Conservation (phyloP, 2,329 filamentous ascomycete species). For the Colletotrichum falcatum region DNA sequence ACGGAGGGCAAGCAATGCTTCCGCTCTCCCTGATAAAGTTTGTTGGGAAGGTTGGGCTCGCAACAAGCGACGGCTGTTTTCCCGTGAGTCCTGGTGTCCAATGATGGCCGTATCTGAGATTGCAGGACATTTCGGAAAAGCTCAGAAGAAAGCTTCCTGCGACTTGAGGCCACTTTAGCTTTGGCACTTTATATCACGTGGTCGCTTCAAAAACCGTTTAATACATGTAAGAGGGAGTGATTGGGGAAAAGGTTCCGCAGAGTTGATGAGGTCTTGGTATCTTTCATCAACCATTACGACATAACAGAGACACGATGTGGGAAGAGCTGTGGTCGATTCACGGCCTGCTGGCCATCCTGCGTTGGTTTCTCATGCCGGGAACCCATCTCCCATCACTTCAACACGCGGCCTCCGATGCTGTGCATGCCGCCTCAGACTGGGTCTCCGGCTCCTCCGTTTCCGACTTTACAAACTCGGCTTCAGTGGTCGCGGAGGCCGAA, state of each 20-base stretch:
- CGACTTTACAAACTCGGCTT: constrained; percentile 22
- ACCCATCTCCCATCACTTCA: constrained; percentile 30
- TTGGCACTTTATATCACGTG: constrained; percentile 35
- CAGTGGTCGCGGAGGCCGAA: constrained; percentile 43
- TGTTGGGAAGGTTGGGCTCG: not conserved
- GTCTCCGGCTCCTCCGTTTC: constrained; percentile 14
- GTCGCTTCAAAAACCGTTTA: constrained; percentile 6
- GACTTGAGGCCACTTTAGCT: constrained; percentile 38
- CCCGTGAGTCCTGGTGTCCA: constrained; percentile 21
- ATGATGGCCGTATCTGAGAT: constrained; percentile 5
- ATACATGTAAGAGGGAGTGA: not conserved
- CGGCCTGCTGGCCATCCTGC: constrained; percentile 28
- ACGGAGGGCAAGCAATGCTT: not conserved
- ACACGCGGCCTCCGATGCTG: constrained; percentile 24
- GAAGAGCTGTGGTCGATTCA: constrained; percentile 38
- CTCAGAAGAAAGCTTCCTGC: constrained; percentile 20
- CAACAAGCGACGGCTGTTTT: not conserved
- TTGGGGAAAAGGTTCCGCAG: not conserved
- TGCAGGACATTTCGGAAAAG: constrained; percentile 24
- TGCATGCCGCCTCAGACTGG: constrained; percentile 24
- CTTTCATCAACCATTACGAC: not conserved
- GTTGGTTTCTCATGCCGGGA: constrained; percentile 38
- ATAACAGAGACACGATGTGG: constrained; percentile 29
- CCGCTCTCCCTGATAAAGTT: not conserved
- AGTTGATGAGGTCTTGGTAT: not conserved